Conservation (phyloP, 2,329 filamentous ascomycete species). For the Paraphaeosphaeria minitans region DNA sequence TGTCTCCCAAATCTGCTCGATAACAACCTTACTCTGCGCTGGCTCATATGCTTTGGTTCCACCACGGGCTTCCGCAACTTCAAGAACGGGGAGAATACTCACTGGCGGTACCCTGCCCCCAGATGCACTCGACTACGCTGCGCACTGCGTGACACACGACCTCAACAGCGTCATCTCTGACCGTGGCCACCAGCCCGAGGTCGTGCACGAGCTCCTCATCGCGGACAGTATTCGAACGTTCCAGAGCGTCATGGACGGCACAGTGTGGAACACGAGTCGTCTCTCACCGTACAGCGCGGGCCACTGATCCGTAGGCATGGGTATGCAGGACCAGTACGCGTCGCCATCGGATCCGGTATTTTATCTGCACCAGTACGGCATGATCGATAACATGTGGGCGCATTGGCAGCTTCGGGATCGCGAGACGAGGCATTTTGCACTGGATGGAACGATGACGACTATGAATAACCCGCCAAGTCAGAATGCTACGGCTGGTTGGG, state of each 20-base stretch:
- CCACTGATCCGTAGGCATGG: slow-evolving; percentile 33
- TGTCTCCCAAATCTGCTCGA: no score
- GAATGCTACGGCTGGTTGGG: neutral
- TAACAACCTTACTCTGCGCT: no score
- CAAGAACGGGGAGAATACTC: slow-evolving; percentile 33
- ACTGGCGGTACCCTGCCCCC: slow-evolving; percentile 34
- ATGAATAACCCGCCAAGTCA: neutral
- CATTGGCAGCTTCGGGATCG: slow-evolving; percentile 54
- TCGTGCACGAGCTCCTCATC: slow-evolving; percentile 6
- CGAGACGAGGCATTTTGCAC: neutral
- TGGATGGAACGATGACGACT: neutral
- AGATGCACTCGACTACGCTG: slow-evolving; percentile 27
- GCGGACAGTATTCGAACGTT: slow-evolving; percentile 21
- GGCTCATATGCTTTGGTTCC: no score
- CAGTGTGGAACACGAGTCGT: neutral
- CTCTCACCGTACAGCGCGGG: slow-evolving; percentile 48
- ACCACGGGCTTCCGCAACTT: slow-evolving; percentile 24
- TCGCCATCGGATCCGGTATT: slow-evolving; percentile 54
- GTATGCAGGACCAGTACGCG: slow-evolving; percentile 50
- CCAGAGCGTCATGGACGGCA: slow-evolving; percentile 25
- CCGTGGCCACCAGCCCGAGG: slow-evolving; percentile 9
- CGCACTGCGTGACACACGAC: slow-evolving; percentile 36
- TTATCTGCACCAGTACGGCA: slow-evolving; percentile 54
- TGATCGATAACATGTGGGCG: slow-evolving; percentile 55
- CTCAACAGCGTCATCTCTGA: slow-evolving; percentile 20